phyloP scores from a whole-genome alignment of 1,139 yeast genomes.

The Williopsis jadinii region DNA sequence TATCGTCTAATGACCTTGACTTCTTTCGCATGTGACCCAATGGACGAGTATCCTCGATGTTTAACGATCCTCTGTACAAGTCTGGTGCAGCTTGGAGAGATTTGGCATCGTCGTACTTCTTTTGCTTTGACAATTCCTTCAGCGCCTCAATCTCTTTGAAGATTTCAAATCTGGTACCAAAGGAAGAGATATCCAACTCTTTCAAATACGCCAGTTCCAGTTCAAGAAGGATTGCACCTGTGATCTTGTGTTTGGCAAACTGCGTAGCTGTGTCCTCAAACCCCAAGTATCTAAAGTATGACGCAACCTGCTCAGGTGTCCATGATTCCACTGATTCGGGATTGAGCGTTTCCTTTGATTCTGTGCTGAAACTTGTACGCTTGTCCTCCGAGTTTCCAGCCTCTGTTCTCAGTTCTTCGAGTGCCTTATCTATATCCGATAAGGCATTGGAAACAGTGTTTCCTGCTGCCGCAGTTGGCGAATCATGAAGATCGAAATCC shows the following conservation, averaged over 20 bases:
- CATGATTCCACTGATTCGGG: slow-evolving; percentile 54
- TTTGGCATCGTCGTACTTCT: background rate
- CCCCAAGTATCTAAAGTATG: slow-evolving; percentile 66
- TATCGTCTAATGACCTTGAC: slow-evolving; percentile 48
- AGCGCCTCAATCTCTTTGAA: slow-evolving; percentile 82
- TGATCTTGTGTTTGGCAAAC: slow-evolving; percentile 81
- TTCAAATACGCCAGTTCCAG: slow-evolving; percentile 80
- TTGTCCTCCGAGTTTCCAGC: slow-evolving; percentile 5
- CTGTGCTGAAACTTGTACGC: slow-evolving; percentile 7
- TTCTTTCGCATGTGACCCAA: slow-evolving; percentile 37
- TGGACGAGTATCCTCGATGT: slow-evolving; percentile 19
- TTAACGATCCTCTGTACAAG: slow-evolving; percentile 5
- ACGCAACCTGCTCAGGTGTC: slow-evolving; percentile 81
- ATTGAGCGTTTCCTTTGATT: slow-evolving; percentile 27
- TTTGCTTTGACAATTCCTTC: slow-evolving; percentile 22
- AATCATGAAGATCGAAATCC: slow-evolving; percentile 1
- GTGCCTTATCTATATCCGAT: slow-evolving; percentile 79
- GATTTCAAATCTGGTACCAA: slow-evolving; percentile 92
- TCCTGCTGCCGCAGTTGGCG: slow-evolving; percentile 2
- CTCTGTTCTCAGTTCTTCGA: slow-evolving; percentile 56
- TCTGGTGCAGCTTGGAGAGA: slow-evolving; percentile 13
- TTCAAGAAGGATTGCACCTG: slow-evolving; percentile 79
- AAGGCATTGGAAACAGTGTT: slow-evolving; percentile 34
- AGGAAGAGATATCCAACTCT: slow-evolving; percentile 84
- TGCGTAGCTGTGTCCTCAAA: slow-evolving; percentile 66